phyloP scores from a whole-genome alignment of 257 asterid genomes.

The Forsythia suspensa region DNA sequence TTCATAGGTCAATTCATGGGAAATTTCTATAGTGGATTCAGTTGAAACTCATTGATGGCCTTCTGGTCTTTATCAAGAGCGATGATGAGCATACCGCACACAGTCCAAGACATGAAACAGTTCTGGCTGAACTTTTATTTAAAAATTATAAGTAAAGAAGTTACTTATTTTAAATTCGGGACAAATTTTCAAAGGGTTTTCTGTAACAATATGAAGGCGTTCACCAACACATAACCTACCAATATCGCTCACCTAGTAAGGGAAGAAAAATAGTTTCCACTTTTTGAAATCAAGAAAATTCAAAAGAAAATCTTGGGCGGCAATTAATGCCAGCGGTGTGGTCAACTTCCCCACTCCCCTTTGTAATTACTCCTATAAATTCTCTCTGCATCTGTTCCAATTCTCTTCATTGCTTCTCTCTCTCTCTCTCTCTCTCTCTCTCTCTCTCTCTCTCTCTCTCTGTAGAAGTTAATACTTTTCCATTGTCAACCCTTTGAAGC shows the following conservation, averaged over 20 bases:
- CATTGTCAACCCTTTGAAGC: background rate
- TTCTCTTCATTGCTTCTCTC: constrained; percentile 27
- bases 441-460: background rate
- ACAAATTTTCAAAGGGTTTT: background rate
- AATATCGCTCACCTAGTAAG: constrained; percentile 45
- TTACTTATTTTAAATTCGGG: background rate
- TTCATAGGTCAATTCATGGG: constrained; percentile 21
- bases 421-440: constrained; percentile 3
- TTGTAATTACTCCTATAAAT: constrained; percentile 56
- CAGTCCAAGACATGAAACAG: constrained; percentile 21
- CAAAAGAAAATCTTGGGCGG: constrained; percentile 25
- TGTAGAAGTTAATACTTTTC: background rate
- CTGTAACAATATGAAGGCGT: constrained; percentile 25
- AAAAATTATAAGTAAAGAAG: background rate
- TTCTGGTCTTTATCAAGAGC: constrained; percentile 20
- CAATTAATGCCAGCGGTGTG: constrained; percentile 62
- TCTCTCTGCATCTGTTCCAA: constrained; percentile 23
- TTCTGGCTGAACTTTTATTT: background rate
- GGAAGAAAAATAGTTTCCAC: background rate
- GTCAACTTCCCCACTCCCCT: constrained; percentile 48
- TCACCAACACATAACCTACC: constrained; percentile 58
- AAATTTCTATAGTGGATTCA: constrained; percentile 13
- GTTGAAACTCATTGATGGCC: constrained; percentile 30
- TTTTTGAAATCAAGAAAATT: background rate
- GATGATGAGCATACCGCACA: constrained; percentile 24